Evolutionary conservation across 225 moss, liverwort and hornwort species (phyloP), one percentile per base, ranked within the genome.

Genomic region (Physcomitrium patens): DNA sequence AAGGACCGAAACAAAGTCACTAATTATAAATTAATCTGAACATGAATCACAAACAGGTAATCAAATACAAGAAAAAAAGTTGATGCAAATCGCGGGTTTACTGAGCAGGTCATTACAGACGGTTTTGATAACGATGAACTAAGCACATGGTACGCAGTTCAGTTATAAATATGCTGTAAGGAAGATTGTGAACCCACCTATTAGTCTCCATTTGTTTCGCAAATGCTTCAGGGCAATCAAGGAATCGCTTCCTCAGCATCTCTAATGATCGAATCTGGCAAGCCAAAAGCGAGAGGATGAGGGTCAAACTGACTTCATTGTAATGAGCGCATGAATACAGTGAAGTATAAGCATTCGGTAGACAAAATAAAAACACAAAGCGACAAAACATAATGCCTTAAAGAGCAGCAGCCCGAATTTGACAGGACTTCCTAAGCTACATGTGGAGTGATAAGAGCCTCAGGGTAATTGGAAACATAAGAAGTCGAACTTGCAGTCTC

Each of bases 201-300:
- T 79, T 43, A 53, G 88, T 68, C 15, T 79, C 77, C 79, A 94
- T 61, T 10, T 50, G 92, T 70, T 78, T 61, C 53, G 83, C 85
- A 89, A 91, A 94, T 68, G 87, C 96, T 68, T 74, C 79, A 14
- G 96, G 96, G 50, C 83, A 94, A 75, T 92, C 84, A 78, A 86
- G 81, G 23, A 96, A 96, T 44, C 96, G 87, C 76, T 96, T 94
- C 46, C 94, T 90, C 60, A 96, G 77, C 96, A 96, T 96, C 61
- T 88, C 82, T 72, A 92, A 79, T 18, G 94, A 86, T 74, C 96
- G 96, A 85, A 96, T 92, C 96, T 96, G 87, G 55, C 19, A 61
- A 67, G 22, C 20, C 59, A 76, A 78, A 72, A 44, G 55, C 48
- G 46, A 22, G 44, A n/a, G 9, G 24, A 14, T 42, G 37, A 65